Percentiles rank a stretch among this genome's conserved stretches.
Conservation (phyloP, 306 rosid species). For the Rosa persica region DNA sequence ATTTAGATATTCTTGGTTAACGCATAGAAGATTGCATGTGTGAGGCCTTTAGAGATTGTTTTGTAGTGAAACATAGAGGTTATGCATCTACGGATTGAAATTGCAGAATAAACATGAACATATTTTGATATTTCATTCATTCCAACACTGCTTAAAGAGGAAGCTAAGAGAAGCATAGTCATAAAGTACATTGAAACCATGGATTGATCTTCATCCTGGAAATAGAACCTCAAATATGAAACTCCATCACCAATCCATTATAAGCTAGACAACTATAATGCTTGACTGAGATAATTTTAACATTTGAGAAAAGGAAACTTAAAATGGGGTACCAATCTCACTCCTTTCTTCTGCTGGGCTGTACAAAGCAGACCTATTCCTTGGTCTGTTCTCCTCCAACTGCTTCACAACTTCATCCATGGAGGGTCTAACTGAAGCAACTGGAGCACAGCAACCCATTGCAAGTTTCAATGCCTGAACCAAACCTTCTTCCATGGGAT, state of each 20-base stretch:
- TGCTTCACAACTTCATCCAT: slow-evolving; percentile 98
- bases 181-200: not conserved
- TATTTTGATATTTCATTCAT: slow-evolving; percentile 10
- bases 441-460: slow-evolving; percentile 99
- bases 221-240: slow-evolving; percentile 26
- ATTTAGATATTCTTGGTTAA: not conserved
- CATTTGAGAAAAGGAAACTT: slow-evolving; percentile 36
- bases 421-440: slow-evolving; percentile 85
- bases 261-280: slow-evolving; percentile 17
- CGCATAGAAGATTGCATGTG: not conserved
- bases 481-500: slow-evolving; percentile 95
- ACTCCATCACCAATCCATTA: slow-evolving; percentile 27
- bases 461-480: slow-evolving; percentile 91
- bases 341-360: slow-evolving; percentile 98
- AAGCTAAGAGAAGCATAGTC: slow-evolving; percentile 10
- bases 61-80: not conserved
- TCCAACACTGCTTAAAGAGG: not conserved
- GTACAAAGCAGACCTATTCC: slow-evolving; percentile 93
- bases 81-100: not conserved
- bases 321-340: slow-evolving; percentile 93
- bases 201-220: slow-evolving; percentile 28
- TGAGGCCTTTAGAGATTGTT: not conserved
- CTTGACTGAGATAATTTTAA: slow-evolving; percentile 25
- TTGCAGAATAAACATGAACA: not conserved
- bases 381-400: slow-evolving; percentile 96